Evolutionary conservation across 805 yeast genomes (phyloP), one percentile per base, ranked within the genome.

Genomic region (Starmerella apis): DNA sequence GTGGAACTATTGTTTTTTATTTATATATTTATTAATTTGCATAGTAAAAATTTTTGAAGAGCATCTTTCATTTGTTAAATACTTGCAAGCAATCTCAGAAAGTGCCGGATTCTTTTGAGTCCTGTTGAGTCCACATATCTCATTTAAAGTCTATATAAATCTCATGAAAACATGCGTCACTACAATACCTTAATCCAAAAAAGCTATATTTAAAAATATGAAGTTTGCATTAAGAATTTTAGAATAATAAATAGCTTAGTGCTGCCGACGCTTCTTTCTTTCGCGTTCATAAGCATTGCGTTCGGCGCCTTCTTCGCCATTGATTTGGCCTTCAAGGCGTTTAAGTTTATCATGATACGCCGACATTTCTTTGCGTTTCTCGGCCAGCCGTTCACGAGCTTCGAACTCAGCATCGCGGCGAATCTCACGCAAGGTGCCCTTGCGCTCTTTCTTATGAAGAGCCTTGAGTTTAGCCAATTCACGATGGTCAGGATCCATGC

Each of bases 241-340:
- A 31, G 10, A 31, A 5, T 6, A 31, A 72, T 72, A 47, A 31
- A 31, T 39, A 35, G 43, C 43, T 38, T 24, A 52, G 19, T 36
- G 44, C 41, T 50, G 47, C 36, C 52, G 27, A n/a, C 72, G 69
- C 63, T 76, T 77, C 60, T 87, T 79, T 72, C 78, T 83, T 63
- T 88, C 96, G 53, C 87, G 76, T 63, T 87, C 96, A 66, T 90
- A 90, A 59, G 80, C 81, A 65, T 92, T 88, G 74, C 86, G 84
- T 63, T 86, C 96, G 4, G 92, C 85, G 62, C 97, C 97, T 72
- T 90, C 96, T 60, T 83, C 87, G 4, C 96, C 87, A 55, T 83
- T 84, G 61, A 92, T 86, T 49, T 88, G 78, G 59, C 88, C 84
- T 64, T 83, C 80, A 63, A 92, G 81, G 58, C 76, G 77, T 39